Conservation (phyloP, 495 filamentous ascomycete genomes). For the Aspergillus egyptiacus region DNA sequence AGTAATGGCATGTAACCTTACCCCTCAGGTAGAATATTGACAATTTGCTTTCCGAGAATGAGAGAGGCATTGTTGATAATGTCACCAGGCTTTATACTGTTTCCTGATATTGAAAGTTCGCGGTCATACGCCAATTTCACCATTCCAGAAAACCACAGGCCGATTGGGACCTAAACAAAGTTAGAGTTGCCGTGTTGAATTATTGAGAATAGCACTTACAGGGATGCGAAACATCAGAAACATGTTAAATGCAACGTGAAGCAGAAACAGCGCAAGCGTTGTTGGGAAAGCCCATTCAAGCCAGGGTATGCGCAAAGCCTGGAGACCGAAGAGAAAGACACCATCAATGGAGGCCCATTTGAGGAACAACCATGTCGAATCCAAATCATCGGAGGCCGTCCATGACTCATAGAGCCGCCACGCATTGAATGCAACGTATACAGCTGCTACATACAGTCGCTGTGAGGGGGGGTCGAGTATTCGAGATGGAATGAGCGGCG, state of each 20-base stretch:
- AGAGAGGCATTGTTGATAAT: conserved; percentile 86
- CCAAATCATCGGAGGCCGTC: conserved; percentile 66
- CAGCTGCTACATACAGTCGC: conserved; percentile 71
- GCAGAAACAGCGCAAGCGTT: conserved; percentile 56
- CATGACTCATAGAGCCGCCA: conserved; percentile 85
- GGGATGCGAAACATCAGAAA: conserved; percentile 90
- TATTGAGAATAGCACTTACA: conserved; percentile 40
- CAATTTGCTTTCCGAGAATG: conserved; percentile 90
- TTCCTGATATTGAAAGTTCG: conserved; percentile 84
- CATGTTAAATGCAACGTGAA: conserved; percentile 66
- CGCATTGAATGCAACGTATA: conserved; percentile 65
- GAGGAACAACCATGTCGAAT: conserved; percentile 79
- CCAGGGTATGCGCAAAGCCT: conserved; percentile 87
- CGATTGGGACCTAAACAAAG: conserved; percentile 53
- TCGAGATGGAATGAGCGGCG: conserved; percentile 66
- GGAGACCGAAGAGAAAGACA: conserved; percentile 76
- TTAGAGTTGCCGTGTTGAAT: conserved; percentile 22
- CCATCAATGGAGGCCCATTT: conserved; percentile 89
- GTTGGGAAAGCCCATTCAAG: conserved; percentile 77
- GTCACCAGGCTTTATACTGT: conserved; percentile 75
- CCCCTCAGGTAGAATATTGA: conserved; percentile 96
- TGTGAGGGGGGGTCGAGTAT: conserved; percentile 84
- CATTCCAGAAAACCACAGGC: conserved; percentile 59
- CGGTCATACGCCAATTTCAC: conserved; percentile 77
- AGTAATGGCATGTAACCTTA: conserved; percentile 32